phyloP scores from a whole-genome alignment of 148 eudicot species.

The Rhododendron griersonianum region DNA sequence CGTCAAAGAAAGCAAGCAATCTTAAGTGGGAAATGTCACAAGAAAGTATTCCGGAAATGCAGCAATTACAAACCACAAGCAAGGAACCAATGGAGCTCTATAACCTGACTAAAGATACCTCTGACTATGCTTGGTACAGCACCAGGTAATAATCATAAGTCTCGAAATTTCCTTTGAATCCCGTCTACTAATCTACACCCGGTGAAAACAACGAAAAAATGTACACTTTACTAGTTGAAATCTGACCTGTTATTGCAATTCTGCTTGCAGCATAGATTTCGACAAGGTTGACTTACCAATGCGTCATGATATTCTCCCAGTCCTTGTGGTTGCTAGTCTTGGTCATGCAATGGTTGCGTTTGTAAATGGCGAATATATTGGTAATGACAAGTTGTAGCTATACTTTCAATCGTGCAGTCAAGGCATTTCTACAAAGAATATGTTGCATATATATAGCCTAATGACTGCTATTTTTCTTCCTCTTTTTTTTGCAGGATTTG shows the following conservation, averaged over 20 bases:
- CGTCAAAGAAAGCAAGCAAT: conserved; percentile 33
- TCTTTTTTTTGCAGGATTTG: conserved; percentile 26
- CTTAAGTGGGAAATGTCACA: conserved; percentile 66
- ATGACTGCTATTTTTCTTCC: neutral
- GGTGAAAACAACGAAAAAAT: neutral
- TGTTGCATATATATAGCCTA: neutral
- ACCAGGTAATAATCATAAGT: conserved; percentile 46
- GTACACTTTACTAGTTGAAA: neutral
- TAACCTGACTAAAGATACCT: conserved; percentile 38
- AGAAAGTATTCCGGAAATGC: conserved; percentile 43
- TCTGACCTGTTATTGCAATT: neutral
- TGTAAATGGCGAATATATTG: conserved; percentile 68
- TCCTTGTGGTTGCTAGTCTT: conserved; percentile 49
- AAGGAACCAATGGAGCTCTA: conserved; percentile 52
- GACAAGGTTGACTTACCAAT: conserved; percentile 60
- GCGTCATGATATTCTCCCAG: conserved; percentile 47
- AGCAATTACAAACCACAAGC: conserved; percentile 14
- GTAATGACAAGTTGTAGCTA: conserved; percentile 25
- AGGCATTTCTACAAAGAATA: neutral
- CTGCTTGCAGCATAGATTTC: conserved; percentile 42
- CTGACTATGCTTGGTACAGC: conserved; percentile 82
- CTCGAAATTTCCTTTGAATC: no score
- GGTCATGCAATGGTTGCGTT: conserved; percentile 70
- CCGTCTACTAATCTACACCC: neutral
- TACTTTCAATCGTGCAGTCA: neutral